Percentiles rank a stretch among this genome's conserved stretches.
phyloP scores from a whole-genome alignment of 1,284 basidiomycete species.

The Marasmius oreades region DNA sequence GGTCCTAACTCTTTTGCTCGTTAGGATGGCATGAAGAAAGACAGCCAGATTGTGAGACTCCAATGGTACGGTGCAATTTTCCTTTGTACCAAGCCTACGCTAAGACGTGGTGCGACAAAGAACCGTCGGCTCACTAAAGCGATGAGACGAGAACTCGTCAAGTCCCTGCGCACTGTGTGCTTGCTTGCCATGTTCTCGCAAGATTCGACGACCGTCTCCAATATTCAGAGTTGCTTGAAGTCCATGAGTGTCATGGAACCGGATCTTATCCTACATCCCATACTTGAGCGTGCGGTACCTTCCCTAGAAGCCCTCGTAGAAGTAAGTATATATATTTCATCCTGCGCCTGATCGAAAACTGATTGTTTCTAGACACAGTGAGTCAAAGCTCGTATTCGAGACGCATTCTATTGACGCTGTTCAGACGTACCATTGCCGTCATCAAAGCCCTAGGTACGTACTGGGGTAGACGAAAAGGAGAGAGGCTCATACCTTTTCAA shows the following conservation, averaged over 20 bases:
- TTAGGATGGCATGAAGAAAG: constrained; percentile 82
- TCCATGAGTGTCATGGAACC: constrained; percentile 84
- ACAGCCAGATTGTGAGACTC: constrained; percentile 80
- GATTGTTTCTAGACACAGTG: constrained; percentile 64
- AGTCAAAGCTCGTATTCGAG: neutral
- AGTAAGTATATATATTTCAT: constrained; percentile 34
- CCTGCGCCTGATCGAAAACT: neutral
- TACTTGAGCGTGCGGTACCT: constrained; percentile 84
- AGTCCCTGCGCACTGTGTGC: constrained; percentile 78
- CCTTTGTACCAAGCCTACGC: neutral
- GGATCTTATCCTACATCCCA: constrained; percentile 80
- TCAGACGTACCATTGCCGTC: constrained; percentile 61
- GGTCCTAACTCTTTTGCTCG: neutral
- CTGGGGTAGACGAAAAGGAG: neutral
- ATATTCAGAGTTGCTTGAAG: constrained; percentile 69
- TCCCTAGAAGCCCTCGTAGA: constrained; percentile 87
- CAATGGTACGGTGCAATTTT: constrained; percentile 39
- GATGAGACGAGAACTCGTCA: constrained; percentile 87
- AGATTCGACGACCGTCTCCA: constrained; percentile 58
- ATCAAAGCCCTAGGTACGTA: constrained; percentile 70
- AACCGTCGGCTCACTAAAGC: constrained; percentile 72
- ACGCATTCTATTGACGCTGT: neutral
- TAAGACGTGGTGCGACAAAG: constrained; percentile 28
- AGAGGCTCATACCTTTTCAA: neutral
- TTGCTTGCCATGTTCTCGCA: constrained; percentile 91